Evolutionary conservation across 148 eudicot genomes (phyloP), one percentile per base, ranked within the genome.

Genomic region (Diospyros kaki): DNA sequence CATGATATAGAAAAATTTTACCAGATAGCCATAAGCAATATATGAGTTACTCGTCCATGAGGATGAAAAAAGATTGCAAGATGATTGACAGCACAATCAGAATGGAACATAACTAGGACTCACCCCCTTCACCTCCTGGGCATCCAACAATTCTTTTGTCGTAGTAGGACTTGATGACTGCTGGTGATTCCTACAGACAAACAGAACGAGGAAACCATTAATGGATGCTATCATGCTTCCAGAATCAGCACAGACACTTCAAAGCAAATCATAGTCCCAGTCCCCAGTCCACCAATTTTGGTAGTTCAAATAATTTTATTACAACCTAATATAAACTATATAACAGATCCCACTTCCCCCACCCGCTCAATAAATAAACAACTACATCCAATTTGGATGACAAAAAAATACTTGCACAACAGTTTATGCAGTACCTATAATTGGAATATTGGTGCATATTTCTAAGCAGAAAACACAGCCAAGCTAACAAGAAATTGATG

Each of bases 61-160:
- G 28, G 52, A 58, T 45, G 68, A 51, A 68, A 61, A 45, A 68
- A 76, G 59, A 28, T 40, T 56, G 40, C 72, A 69, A 54, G 44
- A 71, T 3, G 15, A n/a, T n/a, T 13, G 18, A 71, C 38, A 10
- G 9, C 28, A 9, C 1, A 41, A 53, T 54, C 15, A 41, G 0
- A 54, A 58, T 41, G 18, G 42, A 18, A 68, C 40, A 54, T 69
- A 43, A 72, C 13, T 41, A 3, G 14, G 10, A 78, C 91, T 73
- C 59, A 91, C 98, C 94, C 77, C 92, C 98, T 84, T 93, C 93
- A 64, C 82, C 98, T 44, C 97, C 97, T 64, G 94, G 98, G 83
- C 98, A 93, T 65, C 98, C 94, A 63, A 93, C 93, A 76, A 91
- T 93, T 82, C 98, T 89, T 83, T 72, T 85, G 84, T 83, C 89